These are phyloP conservation scores for Cladosporium oxysporum DNA, from an alignment of 2,329 filamentous ascomycete species.

Conservation along the genomic window DNA sequence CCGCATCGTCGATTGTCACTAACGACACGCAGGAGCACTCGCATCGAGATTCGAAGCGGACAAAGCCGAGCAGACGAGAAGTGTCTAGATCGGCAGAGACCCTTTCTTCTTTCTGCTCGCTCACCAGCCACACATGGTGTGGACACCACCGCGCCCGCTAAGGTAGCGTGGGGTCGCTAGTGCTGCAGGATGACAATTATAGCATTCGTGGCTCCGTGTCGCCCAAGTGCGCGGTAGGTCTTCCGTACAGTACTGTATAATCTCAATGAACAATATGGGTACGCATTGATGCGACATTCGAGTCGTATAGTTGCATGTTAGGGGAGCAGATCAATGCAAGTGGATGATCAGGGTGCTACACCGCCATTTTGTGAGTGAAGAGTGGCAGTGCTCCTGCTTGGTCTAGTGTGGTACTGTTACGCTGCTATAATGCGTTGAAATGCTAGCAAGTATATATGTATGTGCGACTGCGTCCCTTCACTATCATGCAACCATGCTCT, in stretches of 20 bases:
- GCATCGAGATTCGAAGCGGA: background rate
- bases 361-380: background rate
- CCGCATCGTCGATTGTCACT: background rate
- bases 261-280: background rate
- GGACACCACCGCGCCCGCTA: background rate
- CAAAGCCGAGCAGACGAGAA: background rate
- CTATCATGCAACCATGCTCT: background rate
- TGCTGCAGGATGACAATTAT: slow-evolving; percentile 2
- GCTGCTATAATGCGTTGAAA: background rate
- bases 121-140: slow-evolving; percentile 17
- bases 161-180: background rate
- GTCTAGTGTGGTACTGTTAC: background rate
- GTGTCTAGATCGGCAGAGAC: slow-evolving; percentile 7
- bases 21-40: background rate
- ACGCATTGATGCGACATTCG: background rate
- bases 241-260: background rate
- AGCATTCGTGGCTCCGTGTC: background rate
- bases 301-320: background rate
- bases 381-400: background rate
- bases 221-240: background rate
- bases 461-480: background rate
- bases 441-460: background rate
- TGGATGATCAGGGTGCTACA: background rate
- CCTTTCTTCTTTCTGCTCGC: background rate
- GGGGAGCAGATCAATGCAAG: background rate